Evolutionary conservation across 2,329 filamentous ascomycete species (phyloP).

Genomic region (Fusarium pseudocircinatum): DNA sequence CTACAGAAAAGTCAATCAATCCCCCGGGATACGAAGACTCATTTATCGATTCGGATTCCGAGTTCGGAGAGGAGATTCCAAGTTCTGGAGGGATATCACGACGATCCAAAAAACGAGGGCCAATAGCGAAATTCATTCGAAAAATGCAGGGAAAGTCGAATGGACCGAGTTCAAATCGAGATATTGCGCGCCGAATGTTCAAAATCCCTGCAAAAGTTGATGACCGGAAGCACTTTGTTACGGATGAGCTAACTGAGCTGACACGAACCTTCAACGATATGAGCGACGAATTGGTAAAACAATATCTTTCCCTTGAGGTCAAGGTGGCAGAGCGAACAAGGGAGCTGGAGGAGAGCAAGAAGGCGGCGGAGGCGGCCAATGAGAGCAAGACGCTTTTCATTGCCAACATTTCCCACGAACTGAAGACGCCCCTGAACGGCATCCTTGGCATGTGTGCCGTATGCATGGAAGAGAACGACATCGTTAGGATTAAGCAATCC

Average conservation of each 20-base stretch:
- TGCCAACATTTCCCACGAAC: constrained; percentile 87
- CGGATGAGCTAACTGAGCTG: constrained; percentile 86
- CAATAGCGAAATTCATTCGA: constrained; percentile 51
- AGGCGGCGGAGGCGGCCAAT: constrained; percentile 92
- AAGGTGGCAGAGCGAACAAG: constrained; percentile 84
- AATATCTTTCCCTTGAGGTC: constrained; percentile 85
- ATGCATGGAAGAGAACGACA: constrained; percentile 90
- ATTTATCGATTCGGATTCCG: constrained; percentile 55
- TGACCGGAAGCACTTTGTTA: constrained; percentile 77
- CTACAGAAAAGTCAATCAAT: constrained; percentile 77
- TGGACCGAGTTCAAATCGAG: constrained; percentile 47
- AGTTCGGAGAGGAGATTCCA: constrained; percentile 52
- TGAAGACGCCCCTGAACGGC: constrained; percentile 95
- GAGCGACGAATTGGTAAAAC: constrained; percentile 88
- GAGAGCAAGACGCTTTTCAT: constrained; percentile 98
- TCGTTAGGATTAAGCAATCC: constrained; percentile 80
- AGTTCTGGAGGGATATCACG: constrained; percentile 55
- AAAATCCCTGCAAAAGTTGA: constrained; percentile 87
- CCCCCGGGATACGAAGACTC: constrained; percentile 69
- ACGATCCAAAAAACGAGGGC: constrained; percentile 56
- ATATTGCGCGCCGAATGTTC: constrained; percentile 67
- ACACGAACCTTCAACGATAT: constrained; percentile 91
- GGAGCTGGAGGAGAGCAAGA: constrained; percentile 89
- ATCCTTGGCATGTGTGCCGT: constrained; percentile 95
- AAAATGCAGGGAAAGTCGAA: constrained; percentile 49